Conservation (phyloP, 2,329 filamentous ascomycete species). For the Thermoascus crustaceus region DNA sequence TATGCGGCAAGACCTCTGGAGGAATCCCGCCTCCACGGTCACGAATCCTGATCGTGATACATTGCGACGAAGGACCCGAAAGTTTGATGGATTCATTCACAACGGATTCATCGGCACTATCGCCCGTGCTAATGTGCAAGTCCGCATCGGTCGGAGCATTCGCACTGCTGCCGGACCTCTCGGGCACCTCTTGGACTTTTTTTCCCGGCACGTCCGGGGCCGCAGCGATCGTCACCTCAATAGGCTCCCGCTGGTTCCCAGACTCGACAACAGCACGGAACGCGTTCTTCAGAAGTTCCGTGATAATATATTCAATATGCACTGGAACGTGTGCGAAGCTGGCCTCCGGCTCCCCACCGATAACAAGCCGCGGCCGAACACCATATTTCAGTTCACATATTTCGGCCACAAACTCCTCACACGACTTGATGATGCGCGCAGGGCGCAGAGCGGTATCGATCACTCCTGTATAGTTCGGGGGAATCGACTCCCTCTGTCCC, state of each 20-base stretch:
- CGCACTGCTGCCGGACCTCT: slow-evolving; percentile 7
- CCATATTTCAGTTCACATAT: slow-evolving; percentile 97
- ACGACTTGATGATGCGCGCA: slow-evolving; percentile 70
- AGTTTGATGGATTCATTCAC: slow-evolving; percentile 25
- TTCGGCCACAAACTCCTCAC: slow-evolving; percentile 84
- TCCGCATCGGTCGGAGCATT: slow-evolving; percentile 16
- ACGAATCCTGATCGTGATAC: slow-evolving; percentile 89
- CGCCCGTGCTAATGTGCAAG: slow-evolving; percentile 21
- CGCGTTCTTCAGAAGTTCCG: slow-evolving; percentile 91
- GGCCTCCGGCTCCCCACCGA: slow-evolving; percentile 81
- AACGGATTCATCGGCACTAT: slow-evolving; percentile 18
- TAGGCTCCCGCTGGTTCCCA: slow-evolving; percentile 66
- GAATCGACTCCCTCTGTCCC: slow-evolving; percentile 15
- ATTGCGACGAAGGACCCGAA: slow-evolving; percentile 50
- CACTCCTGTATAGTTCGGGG: slow-evolving; percentile 73
- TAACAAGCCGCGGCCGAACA: slow-evolving; percentile 66
- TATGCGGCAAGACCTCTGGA: slow-evolving; percentile 71
- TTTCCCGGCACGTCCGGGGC: slow-evolving; percentile 44
- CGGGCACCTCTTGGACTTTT: slow-evolving; percentile 17
- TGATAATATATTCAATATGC: slow-evolving; percentile 95
- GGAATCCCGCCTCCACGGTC: slow-evolving; percentile 92
- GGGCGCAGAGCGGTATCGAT: slow-evolving; percentile 87
- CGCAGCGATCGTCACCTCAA: slow-evolving; percentile 86
- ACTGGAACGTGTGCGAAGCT: slow-evolving; percentile 90
- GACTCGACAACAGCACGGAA: slow-evolving; percentile 89